A percentile compares a stretch with the other conserved stretches of the same genome.
These are phyloP conservation scores for Coemansia sp. DNA, from an alignment of 192 early-diverging fungal species.

Conservation along the genomic window DNA sequence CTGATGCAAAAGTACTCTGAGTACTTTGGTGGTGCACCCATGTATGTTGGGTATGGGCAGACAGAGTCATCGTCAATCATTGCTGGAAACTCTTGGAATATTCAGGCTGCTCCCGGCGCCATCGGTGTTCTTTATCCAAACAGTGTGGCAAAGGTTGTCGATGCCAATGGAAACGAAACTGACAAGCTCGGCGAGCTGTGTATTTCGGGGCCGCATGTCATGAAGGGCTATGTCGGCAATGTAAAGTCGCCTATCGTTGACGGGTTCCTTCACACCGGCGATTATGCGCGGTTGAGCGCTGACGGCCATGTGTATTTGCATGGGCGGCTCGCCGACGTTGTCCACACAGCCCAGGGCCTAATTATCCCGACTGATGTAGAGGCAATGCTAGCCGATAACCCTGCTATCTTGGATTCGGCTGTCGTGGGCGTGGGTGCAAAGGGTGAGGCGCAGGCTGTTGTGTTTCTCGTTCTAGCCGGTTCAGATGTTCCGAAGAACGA, in stretches of 20 bases:
- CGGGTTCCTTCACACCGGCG: constrained; percentile 79
- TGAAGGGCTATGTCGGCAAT: constrained; percentile 81
- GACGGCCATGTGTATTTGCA: constrained; percentile 63
- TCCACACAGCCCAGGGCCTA: constrained; percentile 72
- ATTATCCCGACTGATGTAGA: constrained; percentile 62
- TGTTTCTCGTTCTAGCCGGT: constrained; percentile 12
- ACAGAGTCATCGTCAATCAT: constrained; percentile 31
- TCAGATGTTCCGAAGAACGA: not conserved
- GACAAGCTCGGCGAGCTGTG: constrained; percentile 73
- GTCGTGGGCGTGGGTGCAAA: constrained; percentile 53
- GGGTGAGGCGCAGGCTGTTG: constrained; percentile 10
- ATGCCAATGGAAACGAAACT: constrained; percentile 62
- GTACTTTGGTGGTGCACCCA: constrained; percentile 21
- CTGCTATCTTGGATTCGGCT: constrained; percentile 62
- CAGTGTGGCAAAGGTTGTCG: constrained; percentile 34
- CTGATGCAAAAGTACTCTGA: constrained; percentile 14
- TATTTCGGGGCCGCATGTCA: constrained; percentile 78
- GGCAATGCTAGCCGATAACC: constrained; percentile 56
- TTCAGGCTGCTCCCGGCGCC: constrained; percentile 14
- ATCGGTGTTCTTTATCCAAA: constrained; percentile 43
- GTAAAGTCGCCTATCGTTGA: constrained; percentile 59
- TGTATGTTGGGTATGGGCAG: constrained; percentile 35
- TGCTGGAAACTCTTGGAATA: constrained; percentile 17
- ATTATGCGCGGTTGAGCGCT: constrained; percentile 64
- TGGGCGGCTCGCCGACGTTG: constrained; percentile 79